Percentiles rank a stretch among this genome's conserved stretches.
phyloP scores from a whole-genome alignment of 305 asterid genomes.

The Solanum aculeatissimum region DNA sequence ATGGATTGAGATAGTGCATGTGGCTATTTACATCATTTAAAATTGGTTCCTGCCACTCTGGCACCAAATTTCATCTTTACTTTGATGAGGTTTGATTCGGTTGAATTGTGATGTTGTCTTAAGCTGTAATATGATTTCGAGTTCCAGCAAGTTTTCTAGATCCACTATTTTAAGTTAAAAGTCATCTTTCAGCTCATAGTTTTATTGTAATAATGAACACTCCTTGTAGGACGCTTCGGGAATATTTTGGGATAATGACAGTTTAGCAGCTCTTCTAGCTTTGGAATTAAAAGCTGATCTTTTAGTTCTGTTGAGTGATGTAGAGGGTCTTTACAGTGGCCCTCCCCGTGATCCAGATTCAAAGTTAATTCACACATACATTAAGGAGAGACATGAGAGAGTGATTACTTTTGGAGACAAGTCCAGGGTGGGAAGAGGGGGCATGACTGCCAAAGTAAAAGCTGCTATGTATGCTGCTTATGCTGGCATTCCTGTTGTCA shows the following conservation, averaged over 20 bases:
- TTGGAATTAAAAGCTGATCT: slow-evolving; percentile 95
- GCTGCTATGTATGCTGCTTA: slow-evolving; percentile 91
- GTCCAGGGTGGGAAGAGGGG: slow-evolving; percentile 98
- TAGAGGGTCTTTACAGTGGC: slow-evolving; percentile 94
- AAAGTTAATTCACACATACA: slow-evolving; percentile 73
- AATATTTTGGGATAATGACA: slow-evolving; percentile 98
- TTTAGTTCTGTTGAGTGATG: slow-evolving; percentile 91
- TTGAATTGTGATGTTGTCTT: background rate
- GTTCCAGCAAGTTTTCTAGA: background rate
- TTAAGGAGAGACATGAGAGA: slow-evolving; percentile 70
- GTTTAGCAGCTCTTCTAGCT: slow-evolving; percentile 90
- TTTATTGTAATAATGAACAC: slow-evolving; percentile 2
- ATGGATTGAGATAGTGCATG: background rate
- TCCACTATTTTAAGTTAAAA: background rate
- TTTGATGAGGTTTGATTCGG: background rate
- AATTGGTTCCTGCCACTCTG: background rate
- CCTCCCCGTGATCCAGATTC: slow-evolving; percentile 92
- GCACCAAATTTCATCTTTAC: background rate
- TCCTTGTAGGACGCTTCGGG: slow-evolving; percentile 79
- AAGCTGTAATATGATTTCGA: background rate
- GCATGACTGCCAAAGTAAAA: slow-evolving; percentile 98
- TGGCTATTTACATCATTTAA: background rate
- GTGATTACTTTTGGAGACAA: slow-evolving; percentile 89
- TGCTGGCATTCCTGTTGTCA: slow-evolving; percentile 92
- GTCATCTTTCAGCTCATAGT: background rate